Percentiles rank a stretch among this genome's conserved stretches.
These are phyloP conservation scores for Suillus brevipes DNA, from an alignment of 768 basidiomycete genomes.

Conservation along the genomic window DNA sequence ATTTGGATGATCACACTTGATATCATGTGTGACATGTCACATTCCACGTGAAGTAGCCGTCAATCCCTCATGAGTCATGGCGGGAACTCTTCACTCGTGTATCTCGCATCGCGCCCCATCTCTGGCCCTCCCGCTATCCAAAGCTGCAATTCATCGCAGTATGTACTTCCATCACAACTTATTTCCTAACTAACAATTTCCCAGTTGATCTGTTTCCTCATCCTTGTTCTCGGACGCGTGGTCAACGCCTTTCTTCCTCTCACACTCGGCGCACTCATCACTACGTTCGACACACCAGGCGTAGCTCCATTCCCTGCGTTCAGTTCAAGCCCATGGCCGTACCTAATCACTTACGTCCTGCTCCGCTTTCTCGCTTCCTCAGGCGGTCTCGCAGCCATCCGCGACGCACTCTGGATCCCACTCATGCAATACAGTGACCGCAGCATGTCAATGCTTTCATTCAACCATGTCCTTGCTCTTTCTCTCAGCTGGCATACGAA, in stretches of 20 bases:
- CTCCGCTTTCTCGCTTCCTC: slow-evolving; percentile 75
- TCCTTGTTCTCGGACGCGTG: slow-evolving; percentile 72
- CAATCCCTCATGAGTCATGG: slow-evolving; percentile 77
- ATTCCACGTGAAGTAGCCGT: slow-evolving; percentile 54
- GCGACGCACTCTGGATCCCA: slow-evolving; percentile 77
- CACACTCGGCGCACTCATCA: slow-evolving; percentile 52
- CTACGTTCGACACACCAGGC: slow-evolving; percentile 19
- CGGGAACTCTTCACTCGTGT: slow-evolving; percentile 65
- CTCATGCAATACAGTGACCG: slow-evolving; percentile 89
- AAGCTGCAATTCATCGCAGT: slow-evolving; percentile 67
- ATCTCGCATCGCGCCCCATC: slow-evolving; percentile 67
- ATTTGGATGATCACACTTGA: too few species aligned
- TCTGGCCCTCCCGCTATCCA: slow-evolving; percentile 75
- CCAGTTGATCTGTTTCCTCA: slow-evolving; percentile 64
- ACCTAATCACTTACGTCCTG: slow-evolving; percentile 65
- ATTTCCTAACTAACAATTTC: neutral
- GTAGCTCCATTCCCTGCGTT: slow-evolving; percentile 16
- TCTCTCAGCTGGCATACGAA: slow-evolving; percentile 82
- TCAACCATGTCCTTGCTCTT: slow-evolving; percentile 83
- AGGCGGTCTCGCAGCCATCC: slow-evolving; percentile 72
- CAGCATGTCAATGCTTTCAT: slow-evolving; percentile 57
- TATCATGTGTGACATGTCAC: too few species aligned
- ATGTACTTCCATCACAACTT: slow-evolving; percentile 35
- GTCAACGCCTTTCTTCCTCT: slow-evolving; percentile 74
- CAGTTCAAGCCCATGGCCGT: slow-evolving; percentile 62